Evolutionary conservation across 257 asterid genomes (phyloP), one percentile per base, ranked within the genome.

Genomic region (Cinchona pubescens): DNA sequence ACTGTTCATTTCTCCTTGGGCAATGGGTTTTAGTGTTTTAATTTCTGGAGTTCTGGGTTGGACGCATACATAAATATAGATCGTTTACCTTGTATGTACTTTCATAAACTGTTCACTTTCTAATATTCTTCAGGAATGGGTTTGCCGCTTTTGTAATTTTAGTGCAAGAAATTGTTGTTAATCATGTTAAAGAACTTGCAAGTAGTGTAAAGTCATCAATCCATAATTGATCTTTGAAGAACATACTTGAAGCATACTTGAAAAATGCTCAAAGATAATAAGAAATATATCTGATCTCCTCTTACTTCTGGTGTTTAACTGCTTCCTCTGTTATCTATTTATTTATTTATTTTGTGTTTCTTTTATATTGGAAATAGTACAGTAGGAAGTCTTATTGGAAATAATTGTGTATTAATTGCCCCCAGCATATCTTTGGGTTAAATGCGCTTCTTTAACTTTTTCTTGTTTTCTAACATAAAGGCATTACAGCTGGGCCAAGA

Each of bases 401-500:
- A 38, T 15, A 16, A n/a, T 19, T 38, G 15, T 40, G 11, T 37
- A 25, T 5, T 30, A 14, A 16, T 72, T 32, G 14, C 12, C 23
- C 23, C 45, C n/a, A 46, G 3, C 14, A 43, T 49, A 11, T 53
- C 56, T 55, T 16, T 40, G 48, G 43, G 7, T 67, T 23, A 16
- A 51, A 58, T 58, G 53, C 37, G 30, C 15, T 67, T 67, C 30
- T 49, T 63, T 64, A 66, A 53, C 18, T 19, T 37, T 43, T 67
- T 34, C 40, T 30, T 56, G 53, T 1, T 63, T 21, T 53, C 40
- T 23, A 30, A 66, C 69, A 49, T 82, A 23, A 66, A 88, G 96
- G 96, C 96, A 35, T 78, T 90, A 68, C 96, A 90, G 81, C 83
- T 85, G 80, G 87, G 96, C 49, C 91, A 90, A 79, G 93, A 90